Percentiles rank a stretch among this genome's conserved stretches.
phyloP scores from a whole-genome alignment of 129 eudicot species.

The Flaveria sonorensis region DNA sequence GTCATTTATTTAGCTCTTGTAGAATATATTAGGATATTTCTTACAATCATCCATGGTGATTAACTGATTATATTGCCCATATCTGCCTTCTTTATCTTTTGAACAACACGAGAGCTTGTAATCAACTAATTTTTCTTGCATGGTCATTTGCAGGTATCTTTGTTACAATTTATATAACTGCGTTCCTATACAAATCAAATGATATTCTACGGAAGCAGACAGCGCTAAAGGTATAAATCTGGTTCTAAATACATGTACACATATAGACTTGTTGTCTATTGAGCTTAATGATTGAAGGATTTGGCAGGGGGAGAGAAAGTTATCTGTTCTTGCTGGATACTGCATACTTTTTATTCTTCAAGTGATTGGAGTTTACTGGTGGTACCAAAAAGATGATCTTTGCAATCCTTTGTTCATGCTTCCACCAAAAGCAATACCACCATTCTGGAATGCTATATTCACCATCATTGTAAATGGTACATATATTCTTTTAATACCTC shows the following conservation, averaged over 20 bases:
- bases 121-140: slow-evolving; percentile 17
- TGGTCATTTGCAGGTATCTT: slow-evolving; percentile 61
- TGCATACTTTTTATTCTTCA: slow-evolving; percentile 57
- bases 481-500: background rate
- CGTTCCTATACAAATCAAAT: slow-evolving; percentile 76
- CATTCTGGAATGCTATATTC: slow-evolving; percentile 80
- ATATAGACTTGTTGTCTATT: background rate
- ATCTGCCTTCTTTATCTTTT: background rate
- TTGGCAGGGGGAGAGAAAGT: slow-evolving; percentile 75
- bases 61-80: background rate
- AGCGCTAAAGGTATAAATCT: slow-evolving; percentile 51
- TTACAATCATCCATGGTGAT: slow-evolving; percentile 2
- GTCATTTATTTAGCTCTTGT: background rate
- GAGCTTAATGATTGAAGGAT: slow-evolving; percentile 7
- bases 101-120: background rate
- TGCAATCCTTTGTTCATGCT: slow-evolving; percentile 69
- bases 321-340: slow-evolving; percentile 61
- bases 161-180: slow-evolving; percentile 62
- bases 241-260: background rate
- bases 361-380: slow-evolving; percentile 71
- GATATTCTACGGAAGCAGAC: slow-evolving; percentile 79
- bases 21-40: background rate
- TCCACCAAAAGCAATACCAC: slow-evolving; percentile 79
- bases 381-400: slow-evolving; percentile 64
- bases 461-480: slow-evolving; percentile 74